Evolutionary conservation across 495 filamentous ascomycete genomes (phyloP).

Genomic region (Parachaetomium inaequale): DNA sequence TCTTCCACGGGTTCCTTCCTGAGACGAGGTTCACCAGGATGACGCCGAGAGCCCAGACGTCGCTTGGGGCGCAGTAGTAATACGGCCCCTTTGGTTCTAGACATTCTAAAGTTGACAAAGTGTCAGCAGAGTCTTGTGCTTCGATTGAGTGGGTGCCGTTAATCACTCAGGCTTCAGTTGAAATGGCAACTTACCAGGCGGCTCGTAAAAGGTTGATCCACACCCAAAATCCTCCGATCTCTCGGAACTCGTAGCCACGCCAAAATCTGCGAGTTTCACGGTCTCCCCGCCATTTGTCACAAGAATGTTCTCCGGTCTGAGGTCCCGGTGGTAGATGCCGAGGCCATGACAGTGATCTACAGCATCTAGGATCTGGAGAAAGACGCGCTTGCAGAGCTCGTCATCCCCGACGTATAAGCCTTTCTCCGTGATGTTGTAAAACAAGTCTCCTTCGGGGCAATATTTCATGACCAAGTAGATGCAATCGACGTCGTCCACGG

Average conservation of each 20-base stretch:
- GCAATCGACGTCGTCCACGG: slow-evolving; percentile 88
- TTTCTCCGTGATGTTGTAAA: slow-evolving; percentile 93
- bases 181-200: slow-evolving; percentile 70
- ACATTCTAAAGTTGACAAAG: slow-evolving; percentile 64
- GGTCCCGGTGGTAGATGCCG: slow-evolving; percentile 94
- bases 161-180: too few species aligned
- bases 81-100: slow-evolving; percentile 79
- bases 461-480: slow-evolving; percentile 97
- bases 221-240: slow-evolving; percentile 93
- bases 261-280: slow-evolving; percentile 96
- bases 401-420: slow-evolving; percentile 93
- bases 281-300: slow-evolving; percentile 82
- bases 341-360: slow-evolving; percentile 90
- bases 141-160: too few species aligned
- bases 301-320: slow-evolving; percentile 97
- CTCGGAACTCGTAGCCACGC: slow-evolving; percentile 79
- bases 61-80: slow-evolving; percentile 91
- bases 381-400: slow-evolving; percentile 75
- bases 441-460: slow-evolving; percentile 95
- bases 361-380: slow-evolving; percentile 96
- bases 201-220: slow-evolving; percentile 99
- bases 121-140: too few species aligned
- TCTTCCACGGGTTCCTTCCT: slow-evolving; percentile 98
- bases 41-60: slow-evolving; percentile 96
- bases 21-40: slow-evolving; percentile 97